These are phyloP conservation scores for Magnaporthiopsis poae DNA, from an alignment of 2,329 filamentous ascomycete genomes.

Conservation along the genomic window DNA sequence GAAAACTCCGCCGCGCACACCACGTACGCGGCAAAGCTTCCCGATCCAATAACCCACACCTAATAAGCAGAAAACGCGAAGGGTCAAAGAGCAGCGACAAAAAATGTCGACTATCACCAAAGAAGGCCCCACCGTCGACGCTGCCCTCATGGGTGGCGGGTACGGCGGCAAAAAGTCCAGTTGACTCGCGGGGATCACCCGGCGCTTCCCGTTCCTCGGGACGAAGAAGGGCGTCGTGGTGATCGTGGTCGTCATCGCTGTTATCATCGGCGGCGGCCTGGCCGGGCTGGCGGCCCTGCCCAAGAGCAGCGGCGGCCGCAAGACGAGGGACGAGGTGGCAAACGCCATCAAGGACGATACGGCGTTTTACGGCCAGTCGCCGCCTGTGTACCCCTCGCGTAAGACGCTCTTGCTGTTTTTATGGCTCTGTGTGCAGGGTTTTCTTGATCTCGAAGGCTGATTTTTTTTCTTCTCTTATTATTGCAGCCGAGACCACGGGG, in stretches of 20 bases:
- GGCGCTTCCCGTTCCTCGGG: slow-evolving; percentile 20
- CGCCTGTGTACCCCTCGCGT: slow-evolving; percentile 43
- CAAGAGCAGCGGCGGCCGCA: slow-evolving; percentile 1
- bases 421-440: not conserved
- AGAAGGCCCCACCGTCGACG: not conserved
- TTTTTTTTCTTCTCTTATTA: not conserved
- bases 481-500: slow-evolving; percentile 44
- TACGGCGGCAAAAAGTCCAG: slow-evolving; percentile 13
- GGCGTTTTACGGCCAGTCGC: slow-evolving; percentile 40
- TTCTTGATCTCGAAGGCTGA: not conserved
- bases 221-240: slow-evolving; percentile 22
- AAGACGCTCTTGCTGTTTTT: slow-evolving; percentile 14
- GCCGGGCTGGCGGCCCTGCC: slow-evolving; percentile 25
- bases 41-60: no score
- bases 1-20: no score
- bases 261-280: slow-evolving; percentile 26
- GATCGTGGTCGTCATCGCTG: slow-evolving; percentile 17
- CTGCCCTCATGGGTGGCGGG: not conserved
- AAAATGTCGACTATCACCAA: not conserved
- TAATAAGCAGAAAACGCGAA: not conserved
- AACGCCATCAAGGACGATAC: slow-evolving; percentile 29
- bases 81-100: not conserved
- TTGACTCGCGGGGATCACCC: slow-evolving; percentile 20
- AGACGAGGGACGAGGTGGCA: not conserved
- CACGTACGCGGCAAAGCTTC: not conserved